These are phyloP conservation scores for Globisporangium splendens DNA, from an alignment of 352 stramenopile genomes.

Conservation along the genomic window DNA sequence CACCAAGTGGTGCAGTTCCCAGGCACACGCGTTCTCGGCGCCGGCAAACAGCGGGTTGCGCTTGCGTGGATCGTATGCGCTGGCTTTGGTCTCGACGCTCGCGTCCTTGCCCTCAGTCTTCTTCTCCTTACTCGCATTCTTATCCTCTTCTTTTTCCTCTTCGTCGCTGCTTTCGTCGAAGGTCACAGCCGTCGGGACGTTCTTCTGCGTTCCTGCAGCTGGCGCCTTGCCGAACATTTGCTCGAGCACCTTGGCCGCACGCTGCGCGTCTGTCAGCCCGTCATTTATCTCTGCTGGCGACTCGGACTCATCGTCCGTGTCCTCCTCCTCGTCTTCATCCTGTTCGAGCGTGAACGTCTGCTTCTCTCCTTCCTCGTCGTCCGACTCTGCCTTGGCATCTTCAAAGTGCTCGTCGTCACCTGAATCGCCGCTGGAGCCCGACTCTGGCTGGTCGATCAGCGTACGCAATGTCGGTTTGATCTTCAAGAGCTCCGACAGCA, in stretches of 20 bases:
- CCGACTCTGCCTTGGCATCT: conserved; percentile 34
- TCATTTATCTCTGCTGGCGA: conserved; percentile 27
- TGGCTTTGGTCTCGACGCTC: conserved; percentile 11
- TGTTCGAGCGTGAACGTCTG: conserved; percentile 32
- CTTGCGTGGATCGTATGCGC: conserved; percentile 79
- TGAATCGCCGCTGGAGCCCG: conserved; percentile 5
- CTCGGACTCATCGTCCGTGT: conserved; percentile 27
- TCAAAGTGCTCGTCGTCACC: conserved; percentile 58
- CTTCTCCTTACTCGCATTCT: background rate
- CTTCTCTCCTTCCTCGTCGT: conserved; percentile 14
- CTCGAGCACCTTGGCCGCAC: conserved; percentile 49
- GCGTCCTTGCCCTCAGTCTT: conserved; percentile 9
- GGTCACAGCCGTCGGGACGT: conserved; percentile 25
- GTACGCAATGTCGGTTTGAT: conserved; percentile 72
- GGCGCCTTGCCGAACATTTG: conserved; percentile 56
- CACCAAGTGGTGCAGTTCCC: conserved; percentile 91
- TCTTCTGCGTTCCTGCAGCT: conserved; percentile 15
- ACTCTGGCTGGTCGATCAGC: conserved; percentile 65
- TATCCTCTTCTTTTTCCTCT: conserved; percentile 16
- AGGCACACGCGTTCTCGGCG: conserved; percentile 77
- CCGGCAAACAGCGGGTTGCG: conserved; percentile 85
- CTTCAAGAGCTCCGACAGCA: conserved; percentile 94
- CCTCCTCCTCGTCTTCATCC: conserved; percentile 31
- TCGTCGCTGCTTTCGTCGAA: conserved; percentile 28
- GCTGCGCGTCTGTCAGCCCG: conserved; percentile 46